Base-by-base conservation (phyloP, 2,329 filamentous ascomycete species). In the Xenosphaeropsis pyriputrescens region DNA sequence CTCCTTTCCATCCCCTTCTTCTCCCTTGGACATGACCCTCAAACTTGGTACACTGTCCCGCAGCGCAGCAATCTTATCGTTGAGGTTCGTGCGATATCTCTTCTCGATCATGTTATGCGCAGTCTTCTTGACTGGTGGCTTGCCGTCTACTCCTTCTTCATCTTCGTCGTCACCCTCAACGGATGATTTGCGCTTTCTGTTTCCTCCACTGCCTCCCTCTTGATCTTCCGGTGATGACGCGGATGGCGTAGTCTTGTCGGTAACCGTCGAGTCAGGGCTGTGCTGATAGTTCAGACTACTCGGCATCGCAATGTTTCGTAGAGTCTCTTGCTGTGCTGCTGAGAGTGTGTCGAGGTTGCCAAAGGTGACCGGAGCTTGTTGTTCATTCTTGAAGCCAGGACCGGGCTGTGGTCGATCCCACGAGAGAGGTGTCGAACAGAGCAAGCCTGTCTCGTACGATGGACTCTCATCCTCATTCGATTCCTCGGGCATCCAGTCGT, bases 81-180 rank as follows among this genome's bases (percentile, higher is more conserved):
- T 88, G 41, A 89, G 65, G 51, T 89, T 89, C 37, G 79, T 85
- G 46, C 83, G 76, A 58, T 88, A 89, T 39, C 83, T 67, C 62
- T 88, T 88, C 59, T 89, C 83, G 46, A 88, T 85, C 59, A 88
- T 81, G 59, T 86, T 88, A 60, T 89, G 83, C 7, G 82, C 79
- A 22, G 80, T 81, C 63, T 86, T 88, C 62, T 85, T 86, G 14
- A 67, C 59, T 1, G 68, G 68, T 32, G 59, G 63, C 46, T 54
- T 41, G 4, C 37, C 68, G 48, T 67, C 68, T 39, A 72, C 57
- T 29, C 69, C 61, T 32, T 70, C 63, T n/a, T 78, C 71, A 34
- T 75, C 70, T 18, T 72, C 47, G 7, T 42, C 44, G 2, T 51
- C 47, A 4, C 47, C 45, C 13, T 51, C 52, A 9, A 46, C 40